phyloP scores from a whole-genome alignment of 176 grass and related monocot genomes.

The Bromus sterilis region DNA sequence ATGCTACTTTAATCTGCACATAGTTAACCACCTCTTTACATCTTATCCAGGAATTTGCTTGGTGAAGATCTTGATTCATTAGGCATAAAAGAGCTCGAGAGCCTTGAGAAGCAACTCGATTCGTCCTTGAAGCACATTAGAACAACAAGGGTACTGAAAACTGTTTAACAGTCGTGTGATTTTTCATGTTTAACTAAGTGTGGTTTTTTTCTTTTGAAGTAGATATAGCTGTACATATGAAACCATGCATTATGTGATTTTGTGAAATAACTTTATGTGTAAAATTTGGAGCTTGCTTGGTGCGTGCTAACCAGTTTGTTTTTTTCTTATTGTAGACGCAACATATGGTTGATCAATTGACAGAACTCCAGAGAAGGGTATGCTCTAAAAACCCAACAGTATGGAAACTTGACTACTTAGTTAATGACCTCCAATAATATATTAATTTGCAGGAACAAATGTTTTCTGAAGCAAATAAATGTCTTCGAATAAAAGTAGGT shows the following conservation, averaged over 20 bases:
- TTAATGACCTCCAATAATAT: background rate
- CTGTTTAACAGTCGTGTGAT: background rate
- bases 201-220: background rate
- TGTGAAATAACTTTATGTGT: background rate
- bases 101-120: slow-evolving; percentile 84
- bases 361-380: slow-evolving; percentile 69
- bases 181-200: background rate
- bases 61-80: slow-evolving; percentile 72
- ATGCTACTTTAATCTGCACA: background rate
- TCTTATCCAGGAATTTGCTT: slow-evolving; percentile 68
- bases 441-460: slow-evolving; percentile 63
- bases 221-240: background rate
- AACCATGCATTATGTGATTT: background rate
- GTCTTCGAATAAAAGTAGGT: slow-evolving; percentile 81
- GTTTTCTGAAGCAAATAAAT: slow-evolving; percentile 70
- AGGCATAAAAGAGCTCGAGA: slow-evolving; percentile 65
- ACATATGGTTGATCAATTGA: slow-evolving; percentile 61
- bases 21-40: background rate
- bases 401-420: background rate
- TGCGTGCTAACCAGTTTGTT: background rate
- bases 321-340: slow-evolving; percentile 48
- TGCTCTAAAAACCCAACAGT: background rate
- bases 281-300: background rate
- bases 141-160: slow-evolving; percentile 65
- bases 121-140: slow-evolving; percentile 80